Percentiles rank a stretch among this genome's conserved stretches.
Conservation (phyloP, 352 stramenopile species). For the Phytophthora quininea region DNA sequence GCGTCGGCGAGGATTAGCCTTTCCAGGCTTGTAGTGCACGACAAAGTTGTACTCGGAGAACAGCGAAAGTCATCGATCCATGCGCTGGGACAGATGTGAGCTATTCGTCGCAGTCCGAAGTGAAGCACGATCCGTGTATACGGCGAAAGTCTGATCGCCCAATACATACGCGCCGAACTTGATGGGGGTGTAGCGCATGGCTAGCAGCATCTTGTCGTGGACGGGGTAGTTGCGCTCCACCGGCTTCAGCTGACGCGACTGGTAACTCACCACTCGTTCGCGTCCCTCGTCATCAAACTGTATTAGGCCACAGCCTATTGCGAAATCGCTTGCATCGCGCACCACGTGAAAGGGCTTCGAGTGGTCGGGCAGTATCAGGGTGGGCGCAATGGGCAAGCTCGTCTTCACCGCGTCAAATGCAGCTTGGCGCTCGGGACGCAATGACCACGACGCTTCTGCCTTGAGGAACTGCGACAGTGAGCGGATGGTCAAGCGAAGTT, state of each 20-base stretch:
- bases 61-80: constrained; percentile 37
- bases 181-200: constrained; percentile 30
- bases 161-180: constrained; percentile 41
- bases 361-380: constrained; percentile 16
- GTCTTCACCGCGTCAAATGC: constrained; percentile 22
- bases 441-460: constrained; percentile 1
- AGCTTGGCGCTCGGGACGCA: constrained; percentile 14
- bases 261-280: constrained; percentile 30
- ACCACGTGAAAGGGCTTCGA: constrained; percentile 24
- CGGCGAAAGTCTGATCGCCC: constrained; percentile 19
- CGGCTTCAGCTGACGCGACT: constrained; percentile 29
- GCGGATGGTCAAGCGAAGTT: constrained; percentile 8
- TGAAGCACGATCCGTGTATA: constrained; percentile 33
- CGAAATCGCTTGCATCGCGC: constrained; percentile 29
- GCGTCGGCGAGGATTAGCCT: constrained; percentile 30
- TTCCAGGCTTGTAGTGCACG: constrained; percentile 23
- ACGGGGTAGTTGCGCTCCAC: constrained; percentile 35
- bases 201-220: constrained; percentile 26
- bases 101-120: constrained; percentile 9
- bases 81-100: constrained; percentile 19
- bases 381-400: background rate
- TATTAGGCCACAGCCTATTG: constrained; percentile 23
- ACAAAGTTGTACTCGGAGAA: constrained; percentile 34
- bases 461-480: constrained; percentile 21
- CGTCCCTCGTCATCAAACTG: constrained; percentile 15